phyloP scores from a whole-genome alignment of 352 stramenopile genomes.

The Blastocystis sp. region DNA sequence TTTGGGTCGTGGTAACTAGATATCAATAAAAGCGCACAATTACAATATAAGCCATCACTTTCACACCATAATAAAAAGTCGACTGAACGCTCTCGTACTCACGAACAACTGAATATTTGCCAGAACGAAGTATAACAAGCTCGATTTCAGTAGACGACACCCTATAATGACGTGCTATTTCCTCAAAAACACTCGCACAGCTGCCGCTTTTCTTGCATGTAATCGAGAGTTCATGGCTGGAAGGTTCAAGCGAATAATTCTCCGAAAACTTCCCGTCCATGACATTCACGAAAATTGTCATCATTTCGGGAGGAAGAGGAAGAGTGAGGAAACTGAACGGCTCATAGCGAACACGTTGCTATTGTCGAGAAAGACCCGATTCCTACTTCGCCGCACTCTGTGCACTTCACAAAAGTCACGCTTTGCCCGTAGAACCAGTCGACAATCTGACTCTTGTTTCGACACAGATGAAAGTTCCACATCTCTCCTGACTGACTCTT shows the following conservation, averaged over 20 bases:
- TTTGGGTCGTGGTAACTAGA: background rate
- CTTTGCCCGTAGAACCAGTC: conserved; percentile 73
- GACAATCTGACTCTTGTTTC: conserved; percentile 71
- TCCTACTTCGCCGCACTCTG: conserved; percentile 67
- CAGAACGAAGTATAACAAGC: background rate
- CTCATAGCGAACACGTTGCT: conserved; percentile 66
- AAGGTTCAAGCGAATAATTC: background rate
- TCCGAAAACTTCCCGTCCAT: background rate
- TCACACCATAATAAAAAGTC: background rate
- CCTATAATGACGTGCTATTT: background rate
- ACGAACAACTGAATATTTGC: background rate
- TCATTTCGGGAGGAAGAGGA: conserved; percentile 64
- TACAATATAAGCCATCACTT: background rate
- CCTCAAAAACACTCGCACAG: background rate
- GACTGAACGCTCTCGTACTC: background rate
- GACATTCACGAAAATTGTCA: background rate
- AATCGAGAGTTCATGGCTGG: background rate
- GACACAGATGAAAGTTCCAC: conserved; percentile 67
- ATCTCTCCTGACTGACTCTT: conserved; percentile 70
- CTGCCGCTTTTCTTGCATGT: background rate
- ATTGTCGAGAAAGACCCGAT: background rate
- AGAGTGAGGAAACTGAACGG: conserved; percentile 68
- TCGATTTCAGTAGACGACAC: background rate
- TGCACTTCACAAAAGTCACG: conserved; percentile 68
- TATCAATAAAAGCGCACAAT: background rate